A percentile compares a stretch with the other conserved stretches of the same genome.
Conservation (phyloP, 176 grass and related monocot species). For the Musa itinerans region DNA sequence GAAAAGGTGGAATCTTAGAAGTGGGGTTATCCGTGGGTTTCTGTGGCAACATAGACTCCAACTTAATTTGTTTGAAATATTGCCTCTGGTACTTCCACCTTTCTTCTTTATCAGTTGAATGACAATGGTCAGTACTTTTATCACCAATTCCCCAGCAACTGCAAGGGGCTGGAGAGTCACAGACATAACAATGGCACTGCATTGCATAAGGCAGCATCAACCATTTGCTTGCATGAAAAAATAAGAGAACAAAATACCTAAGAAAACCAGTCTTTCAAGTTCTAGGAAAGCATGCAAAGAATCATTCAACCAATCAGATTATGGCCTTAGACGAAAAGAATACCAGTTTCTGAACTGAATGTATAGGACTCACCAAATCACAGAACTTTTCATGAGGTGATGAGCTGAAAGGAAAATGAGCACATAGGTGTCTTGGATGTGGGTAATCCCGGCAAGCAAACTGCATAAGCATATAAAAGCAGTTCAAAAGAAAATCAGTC, state of each 20-base stretch:
- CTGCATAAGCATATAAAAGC: conserved; percentile 35
- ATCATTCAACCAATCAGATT: not conserved
- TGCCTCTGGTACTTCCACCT: conserved; percentile 45
- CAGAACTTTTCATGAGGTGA: conserved; percentile 68
- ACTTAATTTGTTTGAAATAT: conserved; percentile 28
- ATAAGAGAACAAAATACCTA: not conserved
- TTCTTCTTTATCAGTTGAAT: conserved; percentile 70
- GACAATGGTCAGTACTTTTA: conserved; percentile 45
- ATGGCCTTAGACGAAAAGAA: not conserved
- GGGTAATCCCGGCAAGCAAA: conserved; percentile 88
- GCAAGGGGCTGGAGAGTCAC: conserved; percentile 71
- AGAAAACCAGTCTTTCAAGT: not conserved
- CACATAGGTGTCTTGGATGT: conserved; percentile 76
- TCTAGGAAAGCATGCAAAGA: not conserved
- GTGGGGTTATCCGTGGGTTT: conserved; percentile 18
- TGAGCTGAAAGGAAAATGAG: conserved; percentile 59
- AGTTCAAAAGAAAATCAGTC: not conserved
- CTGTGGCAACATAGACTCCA: conserved; percentile 26
- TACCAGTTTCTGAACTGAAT: not conserved
- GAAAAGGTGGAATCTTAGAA: not conserved
- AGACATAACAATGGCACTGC: conserved; percentile 98
- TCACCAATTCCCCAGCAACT: conserved; percentile 45
- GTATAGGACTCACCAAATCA: conserved; percentile 43
- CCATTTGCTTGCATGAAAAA: not conserved
- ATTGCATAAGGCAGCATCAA: conserved; percentile 33